These are phyloP conservation scores for Boletus vinaceobasis DNA, from an alignment of 768 basidiomycete species.

Conservation along the genomic window DNA sequence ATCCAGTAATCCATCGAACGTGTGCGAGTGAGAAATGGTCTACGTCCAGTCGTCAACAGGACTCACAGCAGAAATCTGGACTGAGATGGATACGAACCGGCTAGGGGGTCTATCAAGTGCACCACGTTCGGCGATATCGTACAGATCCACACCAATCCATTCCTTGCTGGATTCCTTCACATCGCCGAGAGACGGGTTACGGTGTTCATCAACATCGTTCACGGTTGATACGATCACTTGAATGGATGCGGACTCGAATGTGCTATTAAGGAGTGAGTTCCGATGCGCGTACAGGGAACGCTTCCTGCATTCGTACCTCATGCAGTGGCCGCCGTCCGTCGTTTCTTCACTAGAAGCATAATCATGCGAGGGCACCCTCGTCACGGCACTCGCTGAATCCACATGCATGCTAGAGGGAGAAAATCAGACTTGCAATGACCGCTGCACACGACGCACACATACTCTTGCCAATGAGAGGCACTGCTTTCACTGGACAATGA, in stretches of 20 bases:
- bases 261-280: neutral
- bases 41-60: neutral
- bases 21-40: neutral
- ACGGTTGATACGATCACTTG: neutral
- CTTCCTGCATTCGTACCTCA: constrained; percentile 1
- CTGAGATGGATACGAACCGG: constrained; percentile 2
- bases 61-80: no score
- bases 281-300: neutral
- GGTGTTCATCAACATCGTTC: neutral
- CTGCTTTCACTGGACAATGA: neutral
- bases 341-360: neutral
- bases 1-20: neutral
- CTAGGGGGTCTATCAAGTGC: neutral
- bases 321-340: neutral
- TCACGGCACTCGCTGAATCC: neutral
- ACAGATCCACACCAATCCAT: neutral
- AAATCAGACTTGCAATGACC: neutral
- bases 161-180: neutral
- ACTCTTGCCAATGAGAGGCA: neutral
- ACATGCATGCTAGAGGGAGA: neutral
- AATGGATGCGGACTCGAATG: neutral
- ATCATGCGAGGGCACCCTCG: neutral
- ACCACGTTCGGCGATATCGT: constrained; percentile 7
- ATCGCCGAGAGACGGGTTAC: constrained; percentile 6
- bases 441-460: neutral